Evolutionary conservation across 1,284 basidiomycete species (phyloP).

Genomic region (Trichosporon sp.): DNA sequence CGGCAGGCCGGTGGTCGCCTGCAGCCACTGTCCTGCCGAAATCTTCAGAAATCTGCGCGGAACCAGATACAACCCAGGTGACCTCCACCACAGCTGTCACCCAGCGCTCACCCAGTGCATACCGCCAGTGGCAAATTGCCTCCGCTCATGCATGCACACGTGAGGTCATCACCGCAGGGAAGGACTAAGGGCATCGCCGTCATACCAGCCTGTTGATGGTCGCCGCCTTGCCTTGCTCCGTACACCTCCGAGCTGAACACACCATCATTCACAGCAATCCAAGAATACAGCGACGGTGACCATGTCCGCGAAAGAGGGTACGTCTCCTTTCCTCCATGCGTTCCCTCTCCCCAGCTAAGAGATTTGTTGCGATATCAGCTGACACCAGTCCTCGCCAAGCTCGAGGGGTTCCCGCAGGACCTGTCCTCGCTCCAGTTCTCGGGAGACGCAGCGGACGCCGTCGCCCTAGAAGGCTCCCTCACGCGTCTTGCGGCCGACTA

Average conservation of each 20-base stretch:
- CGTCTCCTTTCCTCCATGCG: background rate
- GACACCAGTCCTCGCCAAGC: conserved; percentile 27
- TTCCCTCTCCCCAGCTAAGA: background rate
- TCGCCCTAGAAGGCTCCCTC: conserved; percentile 24
- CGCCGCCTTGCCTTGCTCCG: background rate
- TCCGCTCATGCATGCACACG: background rate
- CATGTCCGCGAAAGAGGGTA: conserved; percentile 8
- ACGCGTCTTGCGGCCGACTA: conserved; percentile 19
- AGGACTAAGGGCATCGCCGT: conserved; percentile 5
- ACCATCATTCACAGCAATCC: background rate
- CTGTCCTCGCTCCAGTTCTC: conserved; percentile 21
- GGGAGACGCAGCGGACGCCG: background rate
- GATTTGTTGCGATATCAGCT: background rate
- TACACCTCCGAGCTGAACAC: background rate
- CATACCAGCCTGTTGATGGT: background rate
- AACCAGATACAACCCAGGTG: conserved; percentile 8
- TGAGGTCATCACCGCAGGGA: conserved; percentile 12
- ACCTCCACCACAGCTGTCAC: background rate
- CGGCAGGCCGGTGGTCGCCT: too few species aligned
- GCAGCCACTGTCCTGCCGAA: background rate
- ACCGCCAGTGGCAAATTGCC: conserved; percentile 1
- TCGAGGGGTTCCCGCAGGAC: conserved; percentile 34
- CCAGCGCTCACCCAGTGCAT: background rate
- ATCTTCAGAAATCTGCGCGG: conserved; percentile 19
- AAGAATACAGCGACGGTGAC: background rate